Conservation (phyloP, 192 early-diverging fungal species). For the Umbelopsis sp. region DNA sequence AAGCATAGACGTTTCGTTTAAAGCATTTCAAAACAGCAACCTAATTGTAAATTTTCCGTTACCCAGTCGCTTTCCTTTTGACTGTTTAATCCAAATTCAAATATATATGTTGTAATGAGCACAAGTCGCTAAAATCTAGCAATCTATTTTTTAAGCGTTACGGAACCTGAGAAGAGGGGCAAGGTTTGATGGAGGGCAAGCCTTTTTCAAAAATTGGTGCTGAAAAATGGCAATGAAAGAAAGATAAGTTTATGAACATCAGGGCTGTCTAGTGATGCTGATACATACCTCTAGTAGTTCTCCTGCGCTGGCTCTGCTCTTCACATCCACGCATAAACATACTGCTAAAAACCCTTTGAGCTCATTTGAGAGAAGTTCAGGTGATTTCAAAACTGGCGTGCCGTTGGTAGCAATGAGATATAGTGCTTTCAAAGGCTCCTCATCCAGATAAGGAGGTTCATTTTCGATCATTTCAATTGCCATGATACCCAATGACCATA, state of each 20-base stretch:
- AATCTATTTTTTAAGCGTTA: constrained; percentile 13
- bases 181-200: constrained; percentile 57
- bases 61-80: neutral
- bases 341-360: constrained; percentile 63
- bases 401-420: constrained; percentile 97
- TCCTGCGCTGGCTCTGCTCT: constrained; percentile 76
- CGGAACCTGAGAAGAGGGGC: constrained; percentile 56
- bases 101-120: neutral
- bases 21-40: neutral
- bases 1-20: neutral
- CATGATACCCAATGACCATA: constrained; percentile 98
- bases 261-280: neutral
- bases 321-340: constrained; percentile 66
- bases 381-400: constrained; percentile 81
- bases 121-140: neutral
- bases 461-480: constrained; percentile 98
- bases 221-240: constrained; percentile 28
- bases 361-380: constrained; percentile 48
- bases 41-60: neutral
- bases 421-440: constrained; percentile 89
- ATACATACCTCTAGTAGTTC: constrained; percentile 70
- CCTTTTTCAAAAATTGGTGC: constrained; percentile 74
- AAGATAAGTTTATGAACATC: too few species aligned
- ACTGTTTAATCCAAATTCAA: neutral
- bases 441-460: constrained; percentile 95